phyloP scores from a whole-genome alignment of 192 early-diverging fungal genomes.

The Irineochytrium annulatum region DNA sequence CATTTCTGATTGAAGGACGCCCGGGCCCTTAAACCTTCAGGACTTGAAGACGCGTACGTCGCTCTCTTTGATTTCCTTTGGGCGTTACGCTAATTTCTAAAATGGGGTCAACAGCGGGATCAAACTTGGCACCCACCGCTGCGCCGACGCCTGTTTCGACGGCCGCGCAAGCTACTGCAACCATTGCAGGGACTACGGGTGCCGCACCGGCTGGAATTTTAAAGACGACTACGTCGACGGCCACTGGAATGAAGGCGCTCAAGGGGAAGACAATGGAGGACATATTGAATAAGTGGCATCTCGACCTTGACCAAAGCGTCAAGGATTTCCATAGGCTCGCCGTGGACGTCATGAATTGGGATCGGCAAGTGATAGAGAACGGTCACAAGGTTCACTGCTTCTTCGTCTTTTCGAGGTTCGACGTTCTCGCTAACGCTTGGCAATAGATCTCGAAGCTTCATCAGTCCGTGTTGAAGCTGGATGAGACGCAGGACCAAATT shows the following conservation, averaged over 20 bases:
- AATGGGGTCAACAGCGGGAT: conserved; percentile 2
- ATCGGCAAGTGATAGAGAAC: conserved; percentile 80
- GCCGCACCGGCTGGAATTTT: conserved; percentile 11
- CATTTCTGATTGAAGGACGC: conserved; percentile 6
- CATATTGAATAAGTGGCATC: conserved; percentile 85
- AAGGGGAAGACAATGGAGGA: conserved; percentile 88
- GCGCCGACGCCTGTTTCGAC: conserved; percentile 25
- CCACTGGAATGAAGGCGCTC: conserved; percentile 44
- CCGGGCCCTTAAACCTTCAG: conserved; percentile 28
- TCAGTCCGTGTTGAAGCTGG: conserved; percentile 66
- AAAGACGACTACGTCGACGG: conserved; percentile 38
- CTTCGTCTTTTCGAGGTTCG: conserved; percentile 14
- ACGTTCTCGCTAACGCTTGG: not conserved
- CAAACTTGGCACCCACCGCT: conserved; percentile 28
- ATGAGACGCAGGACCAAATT: conserved; percentile 73
- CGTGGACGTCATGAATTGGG: conserved; percentile 77
- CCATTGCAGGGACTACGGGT: conserved; percentile 30
- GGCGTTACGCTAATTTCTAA: not conserved
- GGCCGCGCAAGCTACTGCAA: conserved; percentile 24
- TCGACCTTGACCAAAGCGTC: conserved; percentile 72
- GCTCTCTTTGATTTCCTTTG: not conserved
- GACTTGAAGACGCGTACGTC: conserved; percentile 15
- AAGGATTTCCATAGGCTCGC: conserved; percentile 85
- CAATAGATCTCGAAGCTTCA: conserved; percentile 71
- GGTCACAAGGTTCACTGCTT: conserved; percentile 57